Conservation (phyloP, 306 rosid species). For the cucumber (Cucumis sativus) region DNA sequence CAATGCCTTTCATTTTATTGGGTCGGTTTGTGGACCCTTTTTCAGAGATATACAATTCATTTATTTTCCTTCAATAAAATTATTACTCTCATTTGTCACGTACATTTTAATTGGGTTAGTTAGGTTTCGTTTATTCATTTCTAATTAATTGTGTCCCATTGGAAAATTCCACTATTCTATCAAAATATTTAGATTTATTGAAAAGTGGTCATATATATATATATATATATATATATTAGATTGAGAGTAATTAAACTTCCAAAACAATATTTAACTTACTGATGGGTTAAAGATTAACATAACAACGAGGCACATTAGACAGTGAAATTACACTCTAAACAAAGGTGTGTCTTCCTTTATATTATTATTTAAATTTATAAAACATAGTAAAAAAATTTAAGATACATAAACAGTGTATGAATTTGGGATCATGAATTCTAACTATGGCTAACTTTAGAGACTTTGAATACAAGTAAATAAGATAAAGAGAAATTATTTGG, state of each 20-base stretch:
- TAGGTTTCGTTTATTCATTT: background rate
- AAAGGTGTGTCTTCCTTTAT: background rate
- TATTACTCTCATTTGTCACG: background rate
- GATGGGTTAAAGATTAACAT: background rate
- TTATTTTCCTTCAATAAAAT: background rate
- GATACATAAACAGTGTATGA: background rate
- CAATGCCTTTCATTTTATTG: background rate
- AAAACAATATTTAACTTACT: background rate
- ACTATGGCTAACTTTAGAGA: background rate
- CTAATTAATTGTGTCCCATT: background rate
- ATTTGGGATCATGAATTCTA: background rate
- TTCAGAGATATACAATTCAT: background rate
- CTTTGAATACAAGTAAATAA: background rate
- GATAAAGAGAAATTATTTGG: background rate
- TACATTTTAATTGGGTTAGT: background rate
- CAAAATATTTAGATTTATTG: background rate
- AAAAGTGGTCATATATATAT: background rate
- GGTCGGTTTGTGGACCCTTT: constrained; percentile 1
- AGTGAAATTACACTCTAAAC: background rate
- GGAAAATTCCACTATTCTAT: constrained; percentile 1
- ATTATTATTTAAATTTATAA: no score
- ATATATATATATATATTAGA: background rate
- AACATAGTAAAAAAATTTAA: no score
- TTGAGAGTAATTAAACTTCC: background rate
- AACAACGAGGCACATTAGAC: background rate